phyloP scores from a whole-genome alignment of 2,329 filamentous ascomycete genomes.

The Aspergillus unguis region DNA sequence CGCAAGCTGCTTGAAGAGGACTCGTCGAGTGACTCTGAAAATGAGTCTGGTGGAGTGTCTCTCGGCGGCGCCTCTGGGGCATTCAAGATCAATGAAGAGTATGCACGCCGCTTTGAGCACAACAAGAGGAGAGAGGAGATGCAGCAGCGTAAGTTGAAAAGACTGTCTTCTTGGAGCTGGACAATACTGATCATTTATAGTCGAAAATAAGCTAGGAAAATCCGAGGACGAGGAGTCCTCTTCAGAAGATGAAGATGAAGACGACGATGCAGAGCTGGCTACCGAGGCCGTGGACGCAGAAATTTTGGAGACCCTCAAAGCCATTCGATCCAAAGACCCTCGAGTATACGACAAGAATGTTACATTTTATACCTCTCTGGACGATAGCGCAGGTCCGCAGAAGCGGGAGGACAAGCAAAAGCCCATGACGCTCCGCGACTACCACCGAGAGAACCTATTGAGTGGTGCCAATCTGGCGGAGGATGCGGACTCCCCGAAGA shows the following conservation, averaged over 20 bases:
- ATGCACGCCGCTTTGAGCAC: slow-evolving; percentile 83
- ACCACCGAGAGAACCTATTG: slow-evolving; percentile 86
- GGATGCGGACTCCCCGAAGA: slow-evolving; percentile 54
- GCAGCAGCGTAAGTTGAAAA: slow-evolving; percentile 47
- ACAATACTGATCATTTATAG: slow-evolving; percentile 42
- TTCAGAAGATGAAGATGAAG: slow-evolving; percentile 74
- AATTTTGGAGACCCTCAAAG: slow-evolving; percentile 80
- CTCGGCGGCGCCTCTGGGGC: slow-evolving; percentile 31
- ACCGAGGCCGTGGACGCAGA: slow-evolving; percentile 82
- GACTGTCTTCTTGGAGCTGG: too few relatives aligned
- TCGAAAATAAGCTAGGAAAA: slow-evolving; percentile 81
- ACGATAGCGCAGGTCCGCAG: slow-evolving; percentile 47
- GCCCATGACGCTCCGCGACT: slow-evolving; percentile 81
- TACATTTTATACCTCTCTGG: slow-evolving; percentile 71
- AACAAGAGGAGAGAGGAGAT: slow-evolving; percentile 95
- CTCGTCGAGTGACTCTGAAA: slow-evolving; percentile 38
- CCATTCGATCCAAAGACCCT: slow-evolving; percentile 87
- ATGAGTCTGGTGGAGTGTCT: slow-evolving; percentile 41
- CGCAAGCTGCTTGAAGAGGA: slow-evolving; percentile 42
- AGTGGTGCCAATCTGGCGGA: slow-evolving; percentile 63
- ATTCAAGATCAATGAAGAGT: slow-evolving; percentile 87
- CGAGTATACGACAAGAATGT: slow-evolving; percentile 77
- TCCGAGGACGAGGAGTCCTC: slow-evolving; percentile 62
- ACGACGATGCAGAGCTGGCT: slow-evolving; percentile 82
- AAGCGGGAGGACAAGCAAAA: slow-evolving; percentile 65